Percentiles rank a stretch among this genome's conserved stretches.
Evolutionary conservation across 768 basidiomycete species (phyloP).

Genomic region (Rhodotorula sphaerocarpa): DNA sequence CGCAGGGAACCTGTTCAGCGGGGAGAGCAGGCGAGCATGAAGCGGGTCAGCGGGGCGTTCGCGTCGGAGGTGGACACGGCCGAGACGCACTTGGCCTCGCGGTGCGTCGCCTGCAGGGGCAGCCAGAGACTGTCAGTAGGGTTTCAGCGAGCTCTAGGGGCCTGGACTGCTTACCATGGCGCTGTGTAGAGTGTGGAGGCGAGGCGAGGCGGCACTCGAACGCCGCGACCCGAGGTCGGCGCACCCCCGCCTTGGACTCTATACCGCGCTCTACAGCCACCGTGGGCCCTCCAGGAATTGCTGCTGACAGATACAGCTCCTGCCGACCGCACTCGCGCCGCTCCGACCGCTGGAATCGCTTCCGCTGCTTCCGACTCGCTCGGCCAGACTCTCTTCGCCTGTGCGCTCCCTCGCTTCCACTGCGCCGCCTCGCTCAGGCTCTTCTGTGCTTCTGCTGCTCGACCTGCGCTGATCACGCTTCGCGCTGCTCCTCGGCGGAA

Average conservation of each 20-base stretch:
- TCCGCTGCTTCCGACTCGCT: neutral
- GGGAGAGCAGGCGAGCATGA: neutral
- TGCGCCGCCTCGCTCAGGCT: neutral
- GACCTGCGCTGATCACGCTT: no score
- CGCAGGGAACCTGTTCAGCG: constrained; percentile 24
- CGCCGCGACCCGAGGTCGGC: neutral
- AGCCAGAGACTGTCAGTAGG: no score
- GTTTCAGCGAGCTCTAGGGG: no score
- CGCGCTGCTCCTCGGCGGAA: neutral
- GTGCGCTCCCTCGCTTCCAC: neutral
- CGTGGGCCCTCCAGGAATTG: no score
- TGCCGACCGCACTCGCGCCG: no score
- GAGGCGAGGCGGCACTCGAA: neutral
- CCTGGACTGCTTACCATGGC: neutral
- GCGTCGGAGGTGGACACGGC: neutral
- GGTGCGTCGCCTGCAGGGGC: constrained; percentile 19
- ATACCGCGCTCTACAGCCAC: no score
- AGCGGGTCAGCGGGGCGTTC: neutral
- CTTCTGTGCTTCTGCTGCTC: neutral
- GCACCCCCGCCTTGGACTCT: no score
- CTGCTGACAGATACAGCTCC: no score
- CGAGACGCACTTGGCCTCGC: constrained; percentile 22
- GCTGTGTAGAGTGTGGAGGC: neutral
- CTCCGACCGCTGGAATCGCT: no score
- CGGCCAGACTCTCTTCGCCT: neutral